Percentiles rank a stretch among this genome's conserved stretches.
Evolutionary conservation across 805 yeast genomes (phyloP).

Genomic region (Yarrowia deformans): DNA sequence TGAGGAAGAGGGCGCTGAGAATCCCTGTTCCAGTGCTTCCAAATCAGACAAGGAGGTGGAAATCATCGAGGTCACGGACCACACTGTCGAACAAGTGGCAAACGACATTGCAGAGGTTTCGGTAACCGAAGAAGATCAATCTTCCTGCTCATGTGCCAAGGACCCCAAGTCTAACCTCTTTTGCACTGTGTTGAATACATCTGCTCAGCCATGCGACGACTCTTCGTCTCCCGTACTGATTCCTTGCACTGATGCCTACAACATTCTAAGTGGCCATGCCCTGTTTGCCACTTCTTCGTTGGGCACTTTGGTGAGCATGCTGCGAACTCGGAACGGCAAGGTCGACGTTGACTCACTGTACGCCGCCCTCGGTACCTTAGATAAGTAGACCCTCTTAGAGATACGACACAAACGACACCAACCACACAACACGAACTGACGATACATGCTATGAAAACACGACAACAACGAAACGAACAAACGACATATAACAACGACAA

Average conservation of each 20-base stretch:
- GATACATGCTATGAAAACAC: conserved; percentile 13
- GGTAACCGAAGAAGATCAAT: conserved; percentile 7
- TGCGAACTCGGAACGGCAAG: conserved; percentile 11
- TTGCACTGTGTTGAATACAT: conserved; percentile 59
- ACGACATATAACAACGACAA: neutral
- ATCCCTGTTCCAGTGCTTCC: neutral
- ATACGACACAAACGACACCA: neutral
- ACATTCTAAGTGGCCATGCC: conserved; percentile 73
- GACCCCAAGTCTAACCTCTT: conserved; percentile 86
- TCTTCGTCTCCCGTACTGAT: conserved; percentile 54
- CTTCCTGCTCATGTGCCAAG: conserved; percentile 42
- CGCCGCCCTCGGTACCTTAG: conserved; percentile 34
- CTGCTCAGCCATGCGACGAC: conserved; percentile 42
- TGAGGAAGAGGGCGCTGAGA: conserved; percentile 7
- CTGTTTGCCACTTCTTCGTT: conserved; percentile 3
- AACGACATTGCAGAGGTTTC: conserved; percentile 17
- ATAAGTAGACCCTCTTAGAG: neutral
- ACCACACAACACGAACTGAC: conserved; percentile 19
- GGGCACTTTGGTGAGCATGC: conserved; percentile 16
- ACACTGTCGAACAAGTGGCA: conserved; percentile 16
- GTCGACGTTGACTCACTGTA: conserved; percentile 25
- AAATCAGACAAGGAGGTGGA: neutral
- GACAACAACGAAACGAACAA: conserved; percentile 20
- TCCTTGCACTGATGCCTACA: conserved; percentile 86
- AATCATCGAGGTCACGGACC: neutral